Conservation (phyloP, 2,329 filamentous ascomycete genomes). For the Ophiostoma quercus region DNA sequence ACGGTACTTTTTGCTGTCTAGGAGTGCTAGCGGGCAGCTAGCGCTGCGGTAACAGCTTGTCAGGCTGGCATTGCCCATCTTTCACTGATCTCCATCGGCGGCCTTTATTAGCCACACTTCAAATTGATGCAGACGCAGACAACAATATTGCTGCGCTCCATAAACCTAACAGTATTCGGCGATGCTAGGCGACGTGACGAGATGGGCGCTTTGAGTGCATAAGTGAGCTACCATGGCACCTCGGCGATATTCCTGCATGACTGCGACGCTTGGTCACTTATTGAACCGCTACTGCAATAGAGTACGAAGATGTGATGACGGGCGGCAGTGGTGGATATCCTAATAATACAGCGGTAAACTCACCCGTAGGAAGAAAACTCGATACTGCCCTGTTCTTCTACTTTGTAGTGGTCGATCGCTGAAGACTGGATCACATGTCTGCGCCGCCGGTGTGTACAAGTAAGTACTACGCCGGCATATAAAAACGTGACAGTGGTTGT, state of each 20-base stretch:
- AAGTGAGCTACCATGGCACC: background rate
- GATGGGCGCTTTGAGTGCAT: background rate
- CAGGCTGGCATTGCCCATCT: background rate
- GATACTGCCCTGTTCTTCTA: conserved; percentile 13
- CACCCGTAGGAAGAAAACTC: background rate
- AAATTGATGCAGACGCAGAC: no score
- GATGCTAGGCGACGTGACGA: background rate
- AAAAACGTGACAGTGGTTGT: conserved; percentile 7
- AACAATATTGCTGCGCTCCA: no score
- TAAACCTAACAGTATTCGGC: background rate
- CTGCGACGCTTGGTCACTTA: background rate
- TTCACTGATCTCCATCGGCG: background rate
- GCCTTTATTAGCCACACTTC: no score
- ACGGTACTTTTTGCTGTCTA: background rate
- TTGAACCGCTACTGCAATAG: background rate
- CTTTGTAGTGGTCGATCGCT: conserved; percentile 14
- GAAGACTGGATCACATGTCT: background rate
- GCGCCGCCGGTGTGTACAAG: background rate
- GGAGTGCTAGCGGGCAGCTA: background rate
- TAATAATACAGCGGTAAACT: background rate
- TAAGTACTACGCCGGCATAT: conserved; percentile 8
- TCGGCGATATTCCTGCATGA: background rate
- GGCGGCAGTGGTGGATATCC: background rate
- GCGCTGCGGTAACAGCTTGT: background rate
- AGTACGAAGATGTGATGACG: background rate